Base-by-base conservation (phyloP, 2,329 filamentous ascomycete species). In the Paracorniculantispora psalliotae region DNA sequence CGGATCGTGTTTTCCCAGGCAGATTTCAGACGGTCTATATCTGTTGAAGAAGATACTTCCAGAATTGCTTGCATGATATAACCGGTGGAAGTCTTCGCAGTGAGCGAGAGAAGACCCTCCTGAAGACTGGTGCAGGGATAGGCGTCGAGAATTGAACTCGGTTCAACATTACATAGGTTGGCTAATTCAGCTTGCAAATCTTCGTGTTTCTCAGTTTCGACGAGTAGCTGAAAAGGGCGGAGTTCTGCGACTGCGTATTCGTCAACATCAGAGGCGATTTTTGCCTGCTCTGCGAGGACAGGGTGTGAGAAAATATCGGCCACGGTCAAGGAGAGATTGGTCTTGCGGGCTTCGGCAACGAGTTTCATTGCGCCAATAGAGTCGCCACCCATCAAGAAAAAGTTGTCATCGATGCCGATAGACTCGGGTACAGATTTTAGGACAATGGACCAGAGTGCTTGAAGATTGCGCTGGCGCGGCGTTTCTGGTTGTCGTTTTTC, bases 271-370 rank as follows among this genome's bases (percentile, higher is more conserved):
- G 41, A 44, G 9, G 21, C 61, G 5, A 39, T 25, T 6, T 6
- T 15, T 5, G 44, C 44, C 17, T 25, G 19, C 21, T 47, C 3
- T 3, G 10, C 8, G 19, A 47, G 44, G 17, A 25, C 30, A 9
- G 44, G 44, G 6, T 47, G 19, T 6, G 57, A 43, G 64, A 81
- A 79, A 21, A 80, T 74, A n/a, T 76, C 71, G 0, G 74, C 73
- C 0, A 81, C 79, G 1, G 70, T 75, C n/a, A 81, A 54, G 13
- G 3, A 26, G 17, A 47, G 8, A 2, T 17, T n/a, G 10, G 21
- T 21, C 6, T 68, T 47, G 33, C 19, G 49, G 12, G 37, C 50
- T n/a, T 41, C 35, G 10, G 56, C 25, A 13, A 65, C 65, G 1
- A 65, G 48, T 19, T 59, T 61, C 39, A 67, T 66, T 13, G 67